Conservation (phyloP, 768 basidiomycete species). For the Pseudohyphozyma bogoriensis region DNA sequence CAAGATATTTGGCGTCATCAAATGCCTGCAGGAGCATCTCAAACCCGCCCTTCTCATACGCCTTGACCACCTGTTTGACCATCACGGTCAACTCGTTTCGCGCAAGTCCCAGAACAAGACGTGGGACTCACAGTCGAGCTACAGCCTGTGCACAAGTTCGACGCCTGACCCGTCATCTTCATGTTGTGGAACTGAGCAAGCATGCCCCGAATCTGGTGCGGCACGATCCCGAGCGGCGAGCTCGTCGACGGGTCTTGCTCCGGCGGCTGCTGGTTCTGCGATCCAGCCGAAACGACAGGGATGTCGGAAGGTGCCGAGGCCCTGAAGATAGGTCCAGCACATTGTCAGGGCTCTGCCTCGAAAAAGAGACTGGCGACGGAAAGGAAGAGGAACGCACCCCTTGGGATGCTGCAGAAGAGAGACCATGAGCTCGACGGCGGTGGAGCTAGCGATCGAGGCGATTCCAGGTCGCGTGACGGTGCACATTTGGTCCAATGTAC, state of each 20-base stretch:
- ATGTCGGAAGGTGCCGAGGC: slow-evolving; percentile 32
- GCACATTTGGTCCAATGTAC: slow-evolving; percentile 97
- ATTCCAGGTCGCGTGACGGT: slow-evolving; percentile 93
- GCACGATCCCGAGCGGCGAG: slow-evolving; percentile 68
- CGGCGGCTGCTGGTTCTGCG: not conserved
- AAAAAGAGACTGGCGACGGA: not conserved
- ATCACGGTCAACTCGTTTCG: no score
- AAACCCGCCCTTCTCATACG: slow-evolving; percentile 72
- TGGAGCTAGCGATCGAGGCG: slow-evolving; percentile 81
- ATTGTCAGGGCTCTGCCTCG: no score
- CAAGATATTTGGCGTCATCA: slow-evolving; percentile 67
- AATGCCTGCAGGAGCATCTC: slow-evolving; percentile 68
- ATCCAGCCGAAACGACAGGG: slow-evolving; percentile 30
- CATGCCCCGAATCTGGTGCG: slow-evolving; percentile 88
- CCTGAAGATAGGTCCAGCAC: slow-evolving; percentile 15
- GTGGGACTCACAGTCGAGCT: slow-evolving; percentile 54
- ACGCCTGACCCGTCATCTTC: slow-evolving; percentile 75
- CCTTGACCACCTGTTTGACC: slow-evolving; percentile 72
- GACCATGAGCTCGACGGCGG: slow-evolving; percentile 83
- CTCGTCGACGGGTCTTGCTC: not conserved
- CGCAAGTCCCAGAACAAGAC: no score
- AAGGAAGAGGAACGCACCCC: slow-evolving; percentile 47
- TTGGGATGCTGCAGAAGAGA: slow-evolving; percentile 81
- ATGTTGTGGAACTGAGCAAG: slow-evolving; percentile 76
- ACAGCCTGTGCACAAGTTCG: slow-evolving; percentile 81